These are phyloP conservation scores for Ceratobasidium sp. DNA, from an alignment of 1,284 basidiomycete genomes.

Conservation along the genomic window DNA sequence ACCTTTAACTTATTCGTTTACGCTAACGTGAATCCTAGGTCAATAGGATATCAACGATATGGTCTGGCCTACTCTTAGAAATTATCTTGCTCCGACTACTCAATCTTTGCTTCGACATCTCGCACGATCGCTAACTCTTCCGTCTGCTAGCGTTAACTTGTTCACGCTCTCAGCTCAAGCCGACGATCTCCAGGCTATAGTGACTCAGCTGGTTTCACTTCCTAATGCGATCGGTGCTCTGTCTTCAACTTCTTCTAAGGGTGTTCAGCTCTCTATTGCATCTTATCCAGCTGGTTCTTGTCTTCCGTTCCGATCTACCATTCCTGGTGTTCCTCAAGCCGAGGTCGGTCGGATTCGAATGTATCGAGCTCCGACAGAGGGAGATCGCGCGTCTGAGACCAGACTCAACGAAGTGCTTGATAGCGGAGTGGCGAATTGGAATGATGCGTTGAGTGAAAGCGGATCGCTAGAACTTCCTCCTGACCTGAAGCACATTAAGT, in stretches of 20 bases:
- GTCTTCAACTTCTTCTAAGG: background rate
- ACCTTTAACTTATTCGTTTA: background rate
- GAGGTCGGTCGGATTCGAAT: constrained; percentile 72
- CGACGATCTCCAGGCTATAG: constrained; percentile 16
- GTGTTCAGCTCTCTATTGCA: constrained; percentile 36
- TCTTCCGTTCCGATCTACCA: constrained; percentile 68
- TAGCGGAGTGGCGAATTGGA: constrained; percentile 63
- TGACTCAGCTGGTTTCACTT: constrained; percentile 20
- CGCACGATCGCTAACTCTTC: constrained; percentile 1
- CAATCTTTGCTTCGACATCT: constrained; percentile 37
- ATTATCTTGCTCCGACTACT: constrained; percentile 40
- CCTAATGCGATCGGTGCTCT: constrained; percentile 27
- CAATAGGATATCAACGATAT: background rate
- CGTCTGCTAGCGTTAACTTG: constrained; percentile 25
- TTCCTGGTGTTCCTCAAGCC: constrained; percentile 67
- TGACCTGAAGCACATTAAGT: constrained; percentile 60
- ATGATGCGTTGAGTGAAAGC: constrained; percentile 64
- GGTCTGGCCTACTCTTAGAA: constrained; percentile 22
- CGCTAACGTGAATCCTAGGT: background rate
- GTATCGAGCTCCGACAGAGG: constrained; percentile 63
- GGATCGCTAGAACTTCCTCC: constrained; percentile 56
- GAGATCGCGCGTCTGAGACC: constrained; percentile 50
- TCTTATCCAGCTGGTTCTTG: constrained; percentile 20
- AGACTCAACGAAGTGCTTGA: constrained; percentile 48
- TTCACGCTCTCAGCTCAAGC: constrained; percentile 37